Conservation (phyloP, 768 basidiomycete genomes). For the Pulveroboletus sp. region DNA sequence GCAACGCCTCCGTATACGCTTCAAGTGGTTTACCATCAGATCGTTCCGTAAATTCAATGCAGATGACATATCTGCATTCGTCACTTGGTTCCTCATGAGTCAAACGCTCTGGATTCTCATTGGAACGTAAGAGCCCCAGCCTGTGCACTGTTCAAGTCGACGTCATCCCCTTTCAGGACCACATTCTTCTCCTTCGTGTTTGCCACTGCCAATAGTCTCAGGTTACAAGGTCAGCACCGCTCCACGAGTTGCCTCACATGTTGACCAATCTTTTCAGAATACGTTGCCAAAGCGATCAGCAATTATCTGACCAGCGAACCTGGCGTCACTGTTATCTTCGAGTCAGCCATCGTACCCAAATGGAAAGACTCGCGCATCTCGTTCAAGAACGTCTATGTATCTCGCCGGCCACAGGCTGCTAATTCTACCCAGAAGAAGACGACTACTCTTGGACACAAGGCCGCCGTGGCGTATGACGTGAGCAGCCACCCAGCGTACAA, state of each 20-base stretch:
- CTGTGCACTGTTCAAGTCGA: not conserved
- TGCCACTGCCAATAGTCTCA: slow-evolving; percentile 80
- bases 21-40: slow-evolving; percentile 96
- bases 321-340: slow-evolving; percentile 91
- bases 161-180: slow-evolving; percentile 46
- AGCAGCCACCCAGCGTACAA: slow-evolving; percentile 72
- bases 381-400: slow-evolving; percentile 95
- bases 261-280: slow-evolving; percentile 43
- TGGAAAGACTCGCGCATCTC: slow-evolving; percentile 96
- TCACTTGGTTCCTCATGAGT: slow-evolving; percentile 94
- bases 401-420: slow-evolving; percentile 56
- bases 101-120: slow-evolving; percentile 94
- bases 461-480: slow-evolving; percentile 70
- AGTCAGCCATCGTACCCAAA: slow-evolving; percentile 96
- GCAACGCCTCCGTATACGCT: slow-evolving; percentile 83
- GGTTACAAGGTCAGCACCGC: slow-evolving; percentile 61
- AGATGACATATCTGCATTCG: slow-evolving; percentile 94
- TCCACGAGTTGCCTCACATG: not conserved
- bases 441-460: slow-evolving; percentile 40
- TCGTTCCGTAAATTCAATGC: slow-evolving; percentile 93
- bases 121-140: slow-evolving; percentile 45
- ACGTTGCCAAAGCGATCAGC: slow-evolving; percentile 82
- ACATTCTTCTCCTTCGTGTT: slow-evolving; percentile 95
- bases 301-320: slow-evolving; percentile 92
- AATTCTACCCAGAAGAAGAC: slow-evolving; percentile 14